Evolutionary conservation across 2,329 filamentous ascomycete species (phyloP).

Genomic region (Raffaelea ambrosiae): DNA sequence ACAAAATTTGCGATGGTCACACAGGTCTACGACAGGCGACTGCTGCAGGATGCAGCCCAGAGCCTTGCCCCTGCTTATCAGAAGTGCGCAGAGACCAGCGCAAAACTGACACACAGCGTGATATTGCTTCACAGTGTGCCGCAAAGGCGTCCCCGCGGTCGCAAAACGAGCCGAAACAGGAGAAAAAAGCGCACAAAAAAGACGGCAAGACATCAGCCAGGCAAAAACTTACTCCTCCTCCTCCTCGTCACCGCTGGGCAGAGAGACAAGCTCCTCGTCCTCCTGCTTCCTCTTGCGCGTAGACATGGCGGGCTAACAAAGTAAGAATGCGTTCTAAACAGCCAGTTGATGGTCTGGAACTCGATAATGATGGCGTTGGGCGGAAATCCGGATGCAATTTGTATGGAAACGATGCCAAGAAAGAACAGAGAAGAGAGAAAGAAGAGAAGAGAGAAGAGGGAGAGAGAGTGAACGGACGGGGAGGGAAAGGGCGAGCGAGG

Average conservation of each 20-base stretch:
- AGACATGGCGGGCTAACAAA: slow-evolving; percentile 27
- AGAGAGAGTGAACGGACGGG: background rate
- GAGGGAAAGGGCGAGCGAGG: background rate
- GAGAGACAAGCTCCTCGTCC: slow-evolving; percentile 44
- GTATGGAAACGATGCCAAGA: slow-evolving; percentile 13
- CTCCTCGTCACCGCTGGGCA: slow-evolving; percentile 42
- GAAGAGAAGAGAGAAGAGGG: background rate
- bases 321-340: slow-evolving; percentile 9
- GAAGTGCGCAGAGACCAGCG: background rate
- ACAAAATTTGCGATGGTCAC: too few species aligned
- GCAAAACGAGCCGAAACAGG: background rate
- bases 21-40: too few species aligned
- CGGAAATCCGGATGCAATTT: slow-evolving; percentile 6
- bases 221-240: slow-evolving; percentile 42
- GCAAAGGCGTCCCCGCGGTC: background rate
- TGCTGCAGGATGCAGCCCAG: slow-evolving; percentile 11
- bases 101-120: background rate
- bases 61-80: slow-evolving; percentile 17
- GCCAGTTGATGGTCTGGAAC: background rate
- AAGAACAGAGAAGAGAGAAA: slow-evolving; percentile 10
- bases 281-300: slow-evolving; percentile 47
- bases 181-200: background rate
- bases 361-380: background rate
- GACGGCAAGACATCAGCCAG: background rate
- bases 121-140: background rate